Evolutionary conservation across 805 yeast genomes (phyloP), one percentile per base, ranked within the genome.

Genomic region (Candida morakotiae): DNA sequence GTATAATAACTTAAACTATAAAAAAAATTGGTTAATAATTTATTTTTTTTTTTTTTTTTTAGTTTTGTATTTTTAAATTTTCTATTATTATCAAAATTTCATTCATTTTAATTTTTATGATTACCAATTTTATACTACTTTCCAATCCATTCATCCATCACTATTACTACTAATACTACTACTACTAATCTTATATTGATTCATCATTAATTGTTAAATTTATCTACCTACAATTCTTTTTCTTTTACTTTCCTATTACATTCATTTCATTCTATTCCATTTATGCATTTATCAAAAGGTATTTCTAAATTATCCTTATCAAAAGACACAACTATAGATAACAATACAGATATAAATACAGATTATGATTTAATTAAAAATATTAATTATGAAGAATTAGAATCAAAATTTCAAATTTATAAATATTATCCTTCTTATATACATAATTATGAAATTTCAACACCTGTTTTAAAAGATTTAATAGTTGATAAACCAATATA

Each of bases 401-500:
- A 67, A 40, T 31, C 42, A 10, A 48, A 50, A 38, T 67, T 47
- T 40, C 47, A 60, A 15, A 58, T 67, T 35, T 58, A 51, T 41
- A 67, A 66, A 44, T 67, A 66, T 46, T 57, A 58, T 33, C 73
- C 72, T 5, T 45, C 48, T 30, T 62, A 46, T 42, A 55, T 67
- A 40, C 72, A 65, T 43, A 67, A 67, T 42, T 54, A 54, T 13
- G 66, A 51, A 18, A 45, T 51, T 11, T 45, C 58, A 14, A 67
- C 73, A 2, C 72, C 73, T 3, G 47, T 50, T n/a, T 52, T 67
- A 35, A 50, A 49, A 39, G 54, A 48, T 19, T 46, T 63, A 49
- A 53, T 67, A 9, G 41, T 44, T 10, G 58, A 62, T 34, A 64
- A 63, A 43, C 73, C 72, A 4, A 65, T 67, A 14, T 67, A 67